A percentile compares a stretch with the other conserved stretches of the same genome.
These are phyloP conservation scores for Zanthoxylum bungeanum DNA, from an alignment of 345 rosid genomes.

Conservation along the genomic window DNA sequence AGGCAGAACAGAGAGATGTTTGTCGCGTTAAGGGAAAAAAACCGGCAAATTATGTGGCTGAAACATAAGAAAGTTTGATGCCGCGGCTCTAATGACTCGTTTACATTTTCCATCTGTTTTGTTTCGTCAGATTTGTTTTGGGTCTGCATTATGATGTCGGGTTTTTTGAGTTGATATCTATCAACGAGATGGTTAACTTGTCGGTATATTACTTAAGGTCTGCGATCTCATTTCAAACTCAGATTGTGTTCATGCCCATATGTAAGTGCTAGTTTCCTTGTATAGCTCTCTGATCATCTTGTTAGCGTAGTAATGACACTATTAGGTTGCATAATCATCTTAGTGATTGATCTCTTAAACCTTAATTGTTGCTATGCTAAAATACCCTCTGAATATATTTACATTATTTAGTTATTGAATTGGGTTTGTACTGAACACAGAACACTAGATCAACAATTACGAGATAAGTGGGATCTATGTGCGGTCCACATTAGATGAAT, in stretches of 20 bases:
- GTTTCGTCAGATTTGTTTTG: background rate
- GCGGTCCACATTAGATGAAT: too few relatives aligned
- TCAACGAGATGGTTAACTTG: background rate
- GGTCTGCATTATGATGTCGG: background rate
- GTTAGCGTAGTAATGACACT: background rate
- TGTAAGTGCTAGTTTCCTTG: background rate
- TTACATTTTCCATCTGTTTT: background rate
- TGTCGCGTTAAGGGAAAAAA: background rate
- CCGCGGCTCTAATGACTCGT: background rate
- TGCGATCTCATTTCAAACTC: background rate
- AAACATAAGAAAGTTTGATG: constrained; percentile 5
- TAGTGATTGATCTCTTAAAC: background rate
- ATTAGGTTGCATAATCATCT: background rate
- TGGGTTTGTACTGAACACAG: too few relatives aligned
- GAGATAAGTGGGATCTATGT: too few relatives aligned
- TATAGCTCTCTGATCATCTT: background rate
- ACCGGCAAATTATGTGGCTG: constrained; percentile 3
- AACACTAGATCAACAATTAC: too few relatives aligned
- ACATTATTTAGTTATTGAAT: too few relatives aligned
- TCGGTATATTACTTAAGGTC: background rate
- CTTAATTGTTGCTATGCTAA: too few relatives aligned
- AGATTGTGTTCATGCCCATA: background rate
- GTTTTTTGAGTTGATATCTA: background rate
- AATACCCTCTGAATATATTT: too few relatives aligned
- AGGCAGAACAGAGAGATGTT: constrained; percentile 3